Percentiles rank a stretch among this genome's conserved stretches.
These are phyloP conservation scores for Vicia faba DNA, from an alignment of 306 rosid species.

Conservation along the genomic window DNA sequence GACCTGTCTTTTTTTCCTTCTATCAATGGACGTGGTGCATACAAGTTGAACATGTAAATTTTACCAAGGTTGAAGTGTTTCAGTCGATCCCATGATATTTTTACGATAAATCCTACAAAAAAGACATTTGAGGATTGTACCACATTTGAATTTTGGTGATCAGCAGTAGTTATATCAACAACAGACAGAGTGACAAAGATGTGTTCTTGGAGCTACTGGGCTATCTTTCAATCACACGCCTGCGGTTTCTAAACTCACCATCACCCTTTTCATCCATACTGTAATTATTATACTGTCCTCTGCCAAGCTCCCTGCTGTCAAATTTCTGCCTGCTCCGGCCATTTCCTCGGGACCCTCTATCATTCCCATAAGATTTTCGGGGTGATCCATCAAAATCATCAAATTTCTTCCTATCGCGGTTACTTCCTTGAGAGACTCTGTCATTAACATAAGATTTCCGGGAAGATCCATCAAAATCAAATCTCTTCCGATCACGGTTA, in stretches of 20 bases:
- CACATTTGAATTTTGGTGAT: constrained; percentile 19
- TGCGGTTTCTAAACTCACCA: constrained; percentile 65
- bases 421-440: constrained; percentile 47
- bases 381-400: constrained; percentile 49
- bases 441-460: constrained; percentile 25
- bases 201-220: constrained; percentile 13
- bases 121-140: not conserved
- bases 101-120: not conserved
- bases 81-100: not conserved
- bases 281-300: constrained; percentile 37
- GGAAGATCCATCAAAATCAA: constrained; percentile 30
- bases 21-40: not conserved
- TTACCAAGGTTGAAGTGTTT: constrained; percentile 4
- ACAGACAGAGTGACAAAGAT: not conserved
- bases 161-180: constrained; percentile 13
- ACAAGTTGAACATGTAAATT: not conserved
- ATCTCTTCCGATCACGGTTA: constrained; percentile 34
- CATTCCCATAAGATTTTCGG: constrained; percentile 40
- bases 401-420: constrained; percentile 41
- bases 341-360: constrained; percentile 34
- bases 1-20: not conserved
- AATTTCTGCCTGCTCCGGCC: constrained; percentile 40
- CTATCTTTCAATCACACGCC: constrained; percentile 85
- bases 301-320: constrained; percentile 39
- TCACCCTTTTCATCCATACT: constrained; percentile 44